Evolutionary conservation across 2,329 filamentous ascomycete genomes (phyloP), one percentile per base, ranked within the genome.

Genomic region (Aureobasidium vineae): DNA sequence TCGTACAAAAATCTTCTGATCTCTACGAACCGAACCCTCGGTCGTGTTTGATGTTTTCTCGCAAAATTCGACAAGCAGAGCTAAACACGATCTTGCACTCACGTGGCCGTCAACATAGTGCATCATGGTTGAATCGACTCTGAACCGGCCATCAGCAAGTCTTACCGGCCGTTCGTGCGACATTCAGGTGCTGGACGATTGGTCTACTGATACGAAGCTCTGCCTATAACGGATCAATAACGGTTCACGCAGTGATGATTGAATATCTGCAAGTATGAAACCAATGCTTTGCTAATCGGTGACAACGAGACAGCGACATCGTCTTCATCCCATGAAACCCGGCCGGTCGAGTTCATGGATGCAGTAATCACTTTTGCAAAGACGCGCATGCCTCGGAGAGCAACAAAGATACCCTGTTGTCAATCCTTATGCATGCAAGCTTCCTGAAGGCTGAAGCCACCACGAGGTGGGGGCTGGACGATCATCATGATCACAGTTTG

Each of bases 401-500:
- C 45, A 63, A 52, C 26, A 52, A 41, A 52, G 52, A 33, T 23
- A 52, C 23, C 36, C 36, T 52, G 59, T 52, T 52, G 59, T 63
- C 47, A 64, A 54, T 64, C 47, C 15, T 45, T 54, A 53, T 64
- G 61, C 61, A 64, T 53, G 38, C 47, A 64, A 64, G 61, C 61
- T 63, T 63, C 43, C 57, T 49, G 40, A 59, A 59, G 56, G 31
- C 57, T 49, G 40, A 59, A 59, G 56, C 56, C 57, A 61, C 57
- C 43, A 61, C 49, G 57, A 63, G 38, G 60, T 33, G 33, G 47
- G 45, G 49, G 60, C 61, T 64, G 59, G 47, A 41, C n/a, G 59
- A 63, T 63, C 45, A 52, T 50, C 59, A 53, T 64, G 41, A 61
- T 61, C 41, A 61, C 33, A 61, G 43, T 41, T 47, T 28, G 50